Percentiles rank a stretch among this genome's conserved stretches.
Conservation (phyloP, 441 rosid species). For the Gossypium schwendimanii region DNA sequence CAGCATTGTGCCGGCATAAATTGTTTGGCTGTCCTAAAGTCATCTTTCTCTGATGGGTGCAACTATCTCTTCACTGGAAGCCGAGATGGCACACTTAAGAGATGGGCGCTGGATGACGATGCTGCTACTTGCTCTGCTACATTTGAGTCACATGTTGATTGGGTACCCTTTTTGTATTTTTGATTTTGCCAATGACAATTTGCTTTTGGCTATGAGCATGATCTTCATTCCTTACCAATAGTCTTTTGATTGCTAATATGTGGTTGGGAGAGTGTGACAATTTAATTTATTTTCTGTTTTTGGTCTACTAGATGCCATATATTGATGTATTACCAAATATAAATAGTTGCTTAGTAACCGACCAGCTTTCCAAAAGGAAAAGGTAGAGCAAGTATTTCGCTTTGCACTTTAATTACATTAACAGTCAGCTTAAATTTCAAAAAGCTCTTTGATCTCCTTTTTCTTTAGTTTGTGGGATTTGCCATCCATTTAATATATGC, state of each 20-base stretch:
- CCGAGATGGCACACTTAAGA: conserved; percentile 96
- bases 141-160: conserved; percentile 96
- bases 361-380: not conserved
- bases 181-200: not conserved
- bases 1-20: conserved; percentile 98
- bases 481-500: not conserved
- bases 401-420: not conserved
- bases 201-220: conserved; percentile 8
- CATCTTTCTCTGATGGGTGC: conserved; percentile 44
- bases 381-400: not conserved
- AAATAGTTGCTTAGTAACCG: not conserved
- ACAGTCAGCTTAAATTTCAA: conserved; percentile 12
- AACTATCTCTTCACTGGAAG: conserved; percentile 88
- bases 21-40: conserved; percentile 66
- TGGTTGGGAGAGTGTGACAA: not conserved
- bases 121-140: conserved; percentile 78
- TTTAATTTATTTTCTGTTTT: not conserved
- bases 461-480: not conserved
- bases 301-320: not conserved
- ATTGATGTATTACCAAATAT: not conserved
- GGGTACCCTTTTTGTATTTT: conserved; percentile 45
- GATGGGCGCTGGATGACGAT: conserved; percentile 77
- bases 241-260: not conserved
- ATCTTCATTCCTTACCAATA: not conserved
- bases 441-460: not conserved